Evolutionary conservation across 768 basidiomycete genomes (phyloP).

Genomic region (Amanita polypyramis): DNA sequence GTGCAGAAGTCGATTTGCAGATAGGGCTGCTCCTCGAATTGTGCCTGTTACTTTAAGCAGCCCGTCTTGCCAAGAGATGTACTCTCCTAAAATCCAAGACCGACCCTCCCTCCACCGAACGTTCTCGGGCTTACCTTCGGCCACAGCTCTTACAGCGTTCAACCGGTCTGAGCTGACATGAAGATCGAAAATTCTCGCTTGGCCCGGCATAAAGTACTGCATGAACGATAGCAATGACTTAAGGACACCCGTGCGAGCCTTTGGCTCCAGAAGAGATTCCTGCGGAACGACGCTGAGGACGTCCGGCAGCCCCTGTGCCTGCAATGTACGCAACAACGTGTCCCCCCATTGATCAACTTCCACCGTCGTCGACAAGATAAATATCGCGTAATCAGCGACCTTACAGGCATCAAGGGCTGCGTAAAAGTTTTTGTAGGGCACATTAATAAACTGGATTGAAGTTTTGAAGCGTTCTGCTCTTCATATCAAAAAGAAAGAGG

Average conservation of each 20-base stretch:
- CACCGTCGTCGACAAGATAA: slow-evolving; percentile 67
- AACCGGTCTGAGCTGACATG: slow-evolving; percentile 51
- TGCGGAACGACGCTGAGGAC: slow-evolving; percentile 67
- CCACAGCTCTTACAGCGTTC: slow-evolving; percentile 65
- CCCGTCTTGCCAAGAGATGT: slow-evolving; percentile 50
- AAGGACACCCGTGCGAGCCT: slow-evolving; percentile 55
- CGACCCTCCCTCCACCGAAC: slow-evolving; percentile 80
- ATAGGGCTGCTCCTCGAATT: slow-evolving; percentile 69
- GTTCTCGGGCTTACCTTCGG: slow-evolving; percentile 75
- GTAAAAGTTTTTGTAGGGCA: slow-evolving; percentile 65
- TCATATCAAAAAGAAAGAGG: slow-evolving; percentile 4
- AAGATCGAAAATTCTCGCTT: slow-evolving; percentile 69
- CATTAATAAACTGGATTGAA: slow-evolving; percentile 75
- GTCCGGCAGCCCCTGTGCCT: slow-evolving; percentile 84
- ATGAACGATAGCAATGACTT: slow-evolving; percentile 93
- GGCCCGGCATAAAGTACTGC: slow-evolving; percentile 85
- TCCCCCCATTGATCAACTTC: slow-evolving; percentile 88
- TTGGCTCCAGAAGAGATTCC: slow-evolving; percentile 40
- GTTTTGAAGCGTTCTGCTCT: slow-evolving; percentile 90
- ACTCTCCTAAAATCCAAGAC: slow-evolving; percentile 61
- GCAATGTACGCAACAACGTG: slow-evolving; percentile 74
- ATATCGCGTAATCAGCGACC: slow-evolving; percentile 83
- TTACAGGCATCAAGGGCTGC: slow-evolving; percentile 76
- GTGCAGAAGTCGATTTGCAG: slow-evolving; percentile 79
- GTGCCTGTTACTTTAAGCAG: slow-evolving; percentile 71